phyloP scores from a whole-genome alignment of 2,329 filamentous ascomycete genomes.

The Stylonectria norvegica region DNA sequence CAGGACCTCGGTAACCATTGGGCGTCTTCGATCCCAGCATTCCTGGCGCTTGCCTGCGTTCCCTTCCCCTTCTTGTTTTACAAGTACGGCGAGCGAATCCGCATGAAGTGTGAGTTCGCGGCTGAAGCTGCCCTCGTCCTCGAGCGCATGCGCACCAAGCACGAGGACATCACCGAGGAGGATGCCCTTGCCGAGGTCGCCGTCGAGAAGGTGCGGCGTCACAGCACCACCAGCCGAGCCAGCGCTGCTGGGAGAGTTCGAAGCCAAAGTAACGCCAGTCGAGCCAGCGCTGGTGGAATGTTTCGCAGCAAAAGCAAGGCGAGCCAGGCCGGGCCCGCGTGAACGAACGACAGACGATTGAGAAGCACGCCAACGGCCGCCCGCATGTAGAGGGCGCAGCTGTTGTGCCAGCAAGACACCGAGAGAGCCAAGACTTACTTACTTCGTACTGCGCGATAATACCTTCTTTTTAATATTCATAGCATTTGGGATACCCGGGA shows the following conservation, averaged over 20 bases:
- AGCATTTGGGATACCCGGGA: not conserved
- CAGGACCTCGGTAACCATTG: conserved; percentile 66
- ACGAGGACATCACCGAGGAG: conserved; percentile 28
- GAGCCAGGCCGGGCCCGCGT: too few species aligned
- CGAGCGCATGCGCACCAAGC: conserved; percentile 38
- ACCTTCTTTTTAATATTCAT: conserved; percentile 1
- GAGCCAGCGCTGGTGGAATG: too few species aligned
- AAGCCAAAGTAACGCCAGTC: too few species aligned
- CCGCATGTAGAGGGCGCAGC: too few species aligned
- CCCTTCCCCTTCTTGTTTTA: conserved; percentile 76
- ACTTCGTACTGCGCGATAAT: conserved; percentile 1
- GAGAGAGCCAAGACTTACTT: not conserved
- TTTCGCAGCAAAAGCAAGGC: too few species aligned
- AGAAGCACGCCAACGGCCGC: too few species aligned
- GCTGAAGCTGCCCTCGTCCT: conserved; percentile 63
- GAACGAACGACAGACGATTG: too few species aligned
- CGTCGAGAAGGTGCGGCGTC: conserved; percentile 24
- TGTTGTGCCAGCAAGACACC: too few species aligned
- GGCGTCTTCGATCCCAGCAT: conserved; percentile 70
- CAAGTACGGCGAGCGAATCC: conserved; percentile 62
- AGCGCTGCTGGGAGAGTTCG: too few species aligned
- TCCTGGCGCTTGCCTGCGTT: conserved; percentile 67
- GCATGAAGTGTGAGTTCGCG: conserved; percentile 66
- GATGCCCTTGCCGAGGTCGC: conserved; percentile 24
- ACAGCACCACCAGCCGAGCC: conserved; percentile 15